A percentile compares a stretch with the other conserved stretches of the same genome.
phyloP scores from a whole-genome alignment of 352 stramenopile species.

The Phytophthora capsici region DNA sequence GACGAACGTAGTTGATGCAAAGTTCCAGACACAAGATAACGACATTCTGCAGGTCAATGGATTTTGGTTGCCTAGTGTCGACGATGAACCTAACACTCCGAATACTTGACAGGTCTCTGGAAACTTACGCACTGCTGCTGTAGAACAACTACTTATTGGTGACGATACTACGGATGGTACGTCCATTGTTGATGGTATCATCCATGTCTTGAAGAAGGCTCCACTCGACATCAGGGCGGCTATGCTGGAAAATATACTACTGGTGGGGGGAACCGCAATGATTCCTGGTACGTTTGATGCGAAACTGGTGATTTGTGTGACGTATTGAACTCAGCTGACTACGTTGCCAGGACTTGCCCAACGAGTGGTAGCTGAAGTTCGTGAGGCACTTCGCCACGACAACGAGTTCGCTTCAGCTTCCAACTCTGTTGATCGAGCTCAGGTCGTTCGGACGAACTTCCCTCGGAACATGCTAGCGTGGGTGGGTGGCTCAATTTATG shows the following conservation, averaged over 20 bases:
- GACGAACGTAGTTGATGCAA: constrained; percentile 43
- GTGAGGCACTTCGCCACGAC: constrained; percentile 40
- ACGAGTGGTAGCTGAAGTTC: constrained; percentile 59
- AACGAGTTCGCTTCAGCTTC: constrained; percentile 47
- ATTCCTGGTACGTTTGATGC: constrained; percentile 54
- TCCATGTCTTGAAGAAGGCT: constrained; percentile 57
- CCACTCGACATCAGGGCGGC: constrained; percentile 71
- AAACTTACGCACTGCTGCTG: constrained; percentile 39
- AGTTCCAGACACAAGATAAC: constrained; percentile 51
- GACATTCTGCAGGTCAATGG: constrained; percentile 36
- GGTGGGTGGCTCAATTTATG: constrained; percentile 83
- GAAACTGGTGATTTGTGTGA: background rate
- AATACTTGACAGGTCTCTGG: constrained; percentile 45
- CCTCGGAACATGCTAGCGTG: constrained; percentile 78
- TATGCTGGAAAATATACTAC: constrained; percentile 78
- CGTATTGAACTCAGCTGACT: constrained; percentile 2
- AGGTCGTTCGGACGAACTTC: constrained; percentile 62
- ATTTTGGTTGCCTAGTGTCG: background rate
- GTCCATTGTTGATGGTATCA: constrained; percentile 65
- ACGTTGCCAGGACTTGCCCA: constrained; percentile 52
- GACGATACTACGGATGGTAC: constrained; percentile 40
- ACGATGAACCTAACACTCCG: background rate
- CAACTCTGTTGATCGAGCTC: constrained; percentile 38
- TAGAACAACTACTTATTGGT: constrained; percentile 63
- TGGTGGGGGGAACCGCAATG: constrained; percentile 80